A percentile compares a stretch with the other conserved stretches of the same genome.
Evolutionary conservation across 805 yeast species (phyloP).

Genomic region (Ogataea siamensis): DNA sequence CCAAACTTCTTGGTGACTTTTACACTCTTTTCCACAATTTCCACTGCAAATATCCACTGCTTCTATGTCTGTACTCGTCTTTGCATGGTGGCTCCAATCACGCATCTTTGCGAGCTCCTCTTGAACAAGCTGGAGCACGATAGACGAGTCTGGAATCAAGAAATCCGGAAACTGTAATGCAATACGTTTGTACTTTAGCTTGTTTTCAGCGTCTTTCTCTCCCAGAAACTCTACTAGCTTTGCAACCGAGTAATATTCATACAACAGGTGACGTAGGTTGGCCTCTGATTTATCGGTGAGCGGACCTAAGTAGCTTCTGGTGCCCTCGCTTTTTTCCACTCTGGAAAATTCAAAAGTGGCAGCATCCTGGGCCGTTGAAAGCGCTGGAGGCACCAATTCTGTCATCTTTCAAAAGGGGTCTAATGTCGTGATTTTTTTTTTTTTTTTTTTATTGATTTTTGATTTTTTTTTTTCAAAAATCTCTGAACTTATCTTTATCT

Average conservation of each 20-base stretch:
- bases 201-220: slow-evolving; percentile 30
- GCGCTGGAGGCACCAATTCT: slow-evolving; percentile 55
- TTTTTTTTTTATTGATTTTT: not conserved
- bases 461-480: slow-evolving; percentile 1
- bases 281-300: slow-evolving; percentile 24
- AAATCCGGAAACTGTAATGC: slow-evolving; percentile 91
- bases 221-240: slow-evolving; percentile 24
- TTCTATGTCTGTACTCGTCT: slow-evolving; percentile 26
- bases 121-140: slow-evolving; percentile 58
- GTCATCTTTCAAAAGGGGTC: slow-evolving; percentile 12
- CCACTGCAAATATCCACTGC: slow-evolving; percentile 27
- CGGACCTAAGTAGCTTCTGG: slow-evolving; percentile 28
- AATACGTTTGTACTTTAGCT: slow-evolving; percentile 43
- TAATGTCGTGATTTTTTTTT: slow-evolving; percentile 1
- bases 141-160: slow-evolving; percentile 73
- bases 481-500: slow-evolving; percentile 3
- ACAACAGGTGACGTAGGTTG: slow-evolving; percentile 37
- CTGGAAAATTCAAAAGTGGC: slow-evolving; percentile 48
- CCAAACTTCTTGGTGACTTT: slow-evolving; percentile 50
- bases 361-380: slow-evolving; percentile 74
- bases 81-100: slow-evolving; percentile 1
- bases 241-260: slow-evolving; percentile 52
- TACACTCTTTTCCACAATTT: slow-evolving; percentile 30
- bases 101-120: slow-evolving; percentile 28
- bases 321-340: slow-evolving; percentile 26